phyloP scores from a whole-genome alignment of 2,329 filamentous ascomycete species.

The Coniochaeta sp. region DNA sequence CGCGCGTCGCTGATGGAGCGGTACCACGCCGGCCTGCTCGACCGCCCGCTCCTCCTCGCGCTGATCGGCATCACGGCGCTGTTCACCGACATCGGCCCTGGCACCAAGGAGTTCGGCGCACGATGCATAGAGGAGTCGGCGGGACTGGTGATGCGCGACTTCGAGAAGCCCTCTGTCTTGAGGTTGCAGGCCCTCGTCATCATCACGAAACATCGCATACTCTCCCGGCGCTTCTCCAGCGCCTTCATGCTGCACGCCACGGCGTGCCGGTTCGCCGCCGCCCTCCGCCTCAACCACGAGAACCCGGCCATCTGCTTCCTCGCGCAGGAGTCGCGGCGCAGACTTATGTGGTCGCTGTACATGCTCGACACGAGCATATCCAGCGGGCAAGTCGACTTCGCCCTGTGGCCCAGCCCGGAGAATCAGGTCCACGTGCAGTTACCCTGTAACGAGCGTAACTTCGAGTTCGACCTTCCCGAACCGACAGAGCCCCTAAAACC shows the following conservation, averaged over 20 bases:
- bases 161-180: constrained; percentile 49
- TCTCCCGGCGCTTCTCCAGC: constrained; percentile 35
- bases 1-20: constrained; percentile 53
- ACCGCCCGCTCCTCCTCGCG: constrained; percentile 45
- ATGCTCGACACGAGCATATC: constrained; percentile 41
- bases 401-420: constrained; percentile 31
- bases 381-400: constrained; percentile 37
- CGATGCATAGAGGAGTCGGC: constrained; percentile 50
- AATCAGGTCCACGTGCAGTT: constrained; percentile 38
- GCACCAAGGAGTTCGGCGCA: constrained; percentile 43
- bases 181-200: constrained; percentile 42
- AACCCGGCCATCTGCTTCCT: constrained; percentile 35
- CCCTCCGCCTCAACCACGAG: constrained; percentile 41
- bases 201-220: constrained; percentile 39
- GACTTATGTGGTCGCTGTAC: constrained; percentile 42
- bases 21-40: constrained; percentile 49
- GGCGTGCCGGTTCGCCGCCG: constrained; percentile 40
- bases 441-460: constrained; percentile 43
- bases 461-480: constrained; percentile 52
- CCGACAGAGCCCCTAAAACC: constrained; percentile 42
- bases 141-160: constrained; percentile 41
- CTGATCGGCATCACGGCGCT: constrained; percentile 50
- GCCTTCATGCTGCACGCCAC: constrained; percentile 40
- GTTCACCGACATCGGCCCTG: constrained; percentile 46
- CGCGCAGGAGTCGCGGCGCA: constrained; percentile 35